phyloP scores from a whole-genome alignment of 2,329 filamentous ascomycete genomes.

The Neofusicoccum sp. region DNA sequence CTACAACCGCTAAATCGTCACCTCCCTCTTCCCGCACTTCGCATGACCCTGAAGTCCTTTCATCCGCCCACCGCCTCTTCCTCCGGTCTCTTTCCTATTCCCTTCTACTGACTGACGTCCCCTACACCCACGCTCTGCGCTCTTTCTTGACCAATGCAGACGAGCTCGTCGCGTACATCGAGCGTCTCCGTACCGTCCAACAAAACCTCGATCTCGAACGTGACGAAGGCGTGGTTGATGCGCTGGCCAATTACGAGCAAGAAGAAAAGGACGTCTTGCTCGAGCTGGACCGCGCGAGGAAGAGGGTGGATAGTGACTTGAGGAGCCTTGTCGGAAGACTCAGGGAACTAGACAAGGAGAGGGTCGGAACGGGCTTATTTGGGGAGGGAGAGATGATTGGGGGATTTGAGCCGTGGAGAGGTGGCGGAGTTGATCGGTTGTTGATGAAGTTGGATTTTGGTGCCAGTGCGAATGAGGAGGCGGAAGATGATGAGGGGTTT shows the following conservation, averaged over 20 bases:
- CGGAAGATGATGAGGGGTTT: slow-evolving; percentile 4
- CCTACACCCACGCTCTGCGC: slow-evolving; percentile 65
- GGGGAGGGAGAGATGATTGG: slow-evolving; percentile 22
- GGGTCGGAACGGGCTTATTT: slow-evolving; percentile 33
- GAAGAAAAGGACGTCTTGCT: slow-evolving; percentile 69
- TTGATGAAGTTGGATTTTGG: slow-evolving; percentile 84
- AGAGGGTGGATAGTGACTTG: slow-evolving; percentile 64
- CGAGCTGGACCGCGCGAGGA: slow-evolving; percentile 64
- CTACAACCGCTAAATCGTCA: not conserved
- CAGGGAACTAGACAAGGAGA: slow-evolving; percentile 58
- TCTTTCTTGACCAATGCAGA: slow-evolving; percentile 72
- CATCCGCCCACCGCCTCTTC: slow-evolving; percentile 75
- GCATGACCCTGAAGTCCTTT: slow-evolving; percentile 82
- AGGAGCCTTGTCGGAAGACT: slow-evolving; percentile 59
- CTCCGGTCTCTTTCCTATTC: slow-evolving; percentile 65
- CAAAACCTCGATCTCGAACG: slow-evolving; percentile 75
- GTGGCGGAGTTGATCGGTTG: slow-evolving; percentile 75
- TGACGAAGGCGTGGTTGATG: slow-evolving; percentile 74
- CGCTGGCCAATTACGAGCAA: slow-evolving; percentile 50
- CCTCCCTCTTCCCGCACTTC: slow-evolving; percentile 29
- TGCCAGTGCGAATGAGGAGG: slow-evolving; percentile 5
- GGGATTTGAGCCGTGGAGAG: slow-evolving; percentile 53
- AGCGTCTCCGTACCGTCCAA: slow-evolving; percentile 74
- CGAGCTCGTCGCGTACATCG: slow-evolving; percentile 73
- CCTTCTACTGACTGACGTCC: slow-evolving; percentile 63